These are phyloP conservation scores for Malassezia furfur DNA, from an alignment of 1,284 basidiomycete genomes.

Conservation along the genomic window DNA sequence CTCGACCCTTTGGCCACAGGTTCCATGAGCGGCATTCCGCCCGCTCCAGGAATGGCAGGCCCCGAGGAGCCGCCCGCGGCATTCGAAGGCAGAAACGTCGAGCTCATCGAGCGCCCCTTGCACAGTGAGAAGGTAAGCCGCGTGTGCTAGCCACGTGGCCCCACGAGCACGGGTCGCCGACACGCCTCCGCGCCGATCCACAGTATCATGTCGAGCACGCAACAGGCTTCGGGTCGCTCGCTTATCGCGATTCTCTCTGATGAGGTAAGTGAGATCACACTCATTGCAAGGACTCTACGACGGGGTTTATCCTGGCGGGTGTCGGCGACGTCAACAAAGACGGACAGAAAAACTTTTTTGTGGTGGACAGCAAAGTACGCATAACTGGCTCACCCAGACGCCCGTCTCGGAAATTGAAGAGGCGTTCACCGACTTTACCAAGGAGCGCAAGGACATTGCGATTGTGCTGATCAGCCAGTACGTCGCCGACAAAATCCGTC, in stretches of 20 bases:
- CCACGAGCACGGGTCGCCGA: conserved; percentile 3
- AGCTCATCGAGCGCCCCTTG: not conserved
- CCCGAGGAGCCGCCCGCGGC: conserved; percentile 12
- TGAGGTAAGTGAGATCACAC: conserved; percentile 10
- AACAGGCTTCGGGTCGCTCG: conserved; percentile 18
- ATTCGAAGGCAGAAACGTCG: conserved; percentile 16
- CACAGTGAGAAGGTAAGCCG: too few relatives aligned
- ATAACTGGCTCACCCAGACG: not conserved
- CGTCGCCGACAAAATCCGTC: conserved; percentile 75
- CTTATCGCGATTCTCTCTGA: conserved; percentile 21
- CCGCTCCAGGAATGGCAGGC: not conserved
- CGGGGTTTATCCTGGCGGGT: conserved; percentile 45
- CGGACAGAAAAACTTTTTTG: conserved; percentile 45
- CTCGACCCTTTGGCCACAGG: conserved; percentile 24
- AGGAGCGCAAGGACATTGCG: conserved; percentile 42
- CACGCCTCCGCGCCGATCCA: not conserved
- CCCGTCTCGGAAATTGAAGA: conserved; percentile 41
- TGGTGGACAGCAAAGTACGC: conserved; percentile 39
- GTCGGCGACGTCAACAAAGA: conserved; percentile 41
- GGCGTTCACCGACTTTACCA: conserved; percentile 34
- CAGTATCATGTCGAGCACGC: conserved; percentile 13
- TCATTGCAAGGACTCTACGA: conserved; percentile 36
- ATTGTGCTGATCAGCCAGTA: conserved; percentile 48
- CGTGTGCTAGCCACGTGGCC: conserved; percentile 7
- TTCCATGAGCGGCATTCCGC: conserved; percentile 22